Conservation (phyloP, 257 asterid species). For the Hygrophila difformis region DNA sequence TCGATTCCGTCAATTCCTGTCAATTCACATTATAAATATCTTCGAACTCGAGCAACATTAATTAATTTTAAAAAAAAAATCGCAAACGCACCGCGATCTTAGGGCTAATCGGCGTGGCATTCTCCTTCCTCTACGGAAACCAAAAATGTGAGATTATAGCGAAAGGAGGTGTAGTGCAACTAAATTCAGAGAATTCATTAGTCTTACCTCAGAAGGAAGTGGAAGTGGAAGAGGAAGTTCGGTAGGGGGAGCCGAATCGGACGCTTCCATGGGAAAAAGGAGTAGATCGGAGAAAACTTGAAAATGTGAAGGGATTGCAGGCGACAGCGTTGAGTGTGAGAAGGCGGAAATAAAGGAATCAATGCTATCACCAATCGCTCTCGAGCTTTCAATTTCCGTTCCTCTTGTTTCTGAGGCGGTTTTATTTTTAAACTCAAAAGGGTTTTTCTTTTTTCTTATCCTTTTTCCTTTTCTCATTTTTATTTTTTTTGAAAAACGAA, state of each 20-base stretch:
- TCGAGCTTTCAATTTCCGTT: too few species aligned
- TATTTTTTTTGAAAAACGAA: too few species aligned
- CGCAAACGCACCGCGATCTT: constrained; percentile 53
- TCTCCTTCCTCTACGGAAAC: constrained; percentile 49
- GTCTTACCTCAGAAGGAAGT: constrained; percentile 31
- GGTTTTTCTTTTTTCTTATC: too few species aligned
- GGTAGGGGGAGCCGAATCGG: constrained; percentile 36
- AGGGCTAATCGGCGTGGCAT: constrained; percentile 44
- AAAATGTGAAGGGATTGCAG: too few species aligned
- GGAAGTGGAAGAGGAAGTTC: constrained; percentile 29
- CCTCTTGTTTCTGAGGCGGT: too few species aligned
- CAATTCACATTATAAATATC: constrained; percentile 13
- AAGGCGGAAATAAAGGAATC: too few species aligned
- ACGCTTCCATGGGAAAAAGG: constrained; percentile 33
- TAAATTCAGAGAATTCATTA: background rate
- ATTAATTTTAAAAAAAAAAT: background rate
- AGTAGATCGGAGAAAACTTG: constrained; percentile 1
- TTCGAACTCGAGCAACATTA: background rate
- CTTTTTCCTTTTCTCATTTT: too few species aligned
- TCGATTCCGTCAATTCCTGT: constrained; percentile 77
- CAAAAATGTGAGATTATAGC: background rate
- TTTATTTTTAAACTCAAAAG: too few species aligned
- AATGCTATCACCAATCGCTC: too few species aligned
- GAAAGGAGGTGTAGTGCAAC: background rate
- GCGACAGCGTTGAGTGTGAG: too few species aligned